A percentile compares a stretch with the other conserved stretches of the same genome.
phyloP scores from a whole-genome alignment of 2,329 filamentous ascomycete genomes.

The Plenodomus biglobosus region DNA sequence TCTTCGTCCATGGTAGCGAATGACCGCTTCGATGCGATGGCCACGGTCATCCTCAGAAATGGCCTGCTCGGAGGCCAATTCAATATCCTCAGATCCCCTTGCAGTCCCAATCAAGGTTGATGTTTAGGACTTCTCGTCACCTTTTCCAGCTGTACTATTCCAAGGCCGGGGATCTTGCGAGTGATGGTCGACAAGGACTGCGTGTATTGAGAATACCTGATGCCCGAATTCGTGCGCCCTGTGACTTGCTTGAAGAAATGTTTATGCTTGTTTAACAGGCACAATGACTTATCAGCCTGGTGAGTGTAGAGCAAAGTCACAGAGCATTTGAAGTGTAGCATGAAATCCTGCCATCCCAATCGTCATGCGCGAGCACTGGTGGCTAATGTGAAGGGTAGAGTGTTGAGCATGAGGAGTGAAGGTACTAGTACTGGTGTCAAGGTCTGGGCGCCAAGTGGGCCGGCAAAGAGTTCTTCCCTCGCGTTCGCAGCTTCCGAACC shows the following conservation, averaged over 20 bases:
- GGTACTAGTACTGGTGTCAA: too few relatives aligned
- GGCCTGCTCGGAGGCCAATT: background rate
- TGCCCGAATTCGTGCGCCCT: background rate
- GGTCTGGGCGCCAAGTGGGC: too few relatives aligned
- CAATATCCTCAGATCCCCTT: background rate
- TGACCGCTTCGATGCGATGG: constrained; percentile 32
- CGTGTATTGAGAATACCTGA: background rate
- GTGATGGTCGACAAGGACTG: too few relatives aligned
- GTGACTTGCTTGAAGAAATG: background rate
- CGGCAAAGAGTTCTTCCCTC: too few relatives aligned
- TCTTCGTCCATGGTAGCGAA: constrained; percentile 30
- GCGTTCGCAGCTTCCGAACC: too few relatives aligned
- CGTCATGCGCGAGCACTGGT: background rate
- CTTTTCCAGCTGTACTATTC: background rate
- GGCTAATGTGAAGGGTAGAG: background rate
- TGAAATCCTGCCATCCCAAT: background rate
- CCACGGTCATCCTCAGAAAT: constrained; percentile 24
- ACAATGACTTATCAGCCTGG: background rate
- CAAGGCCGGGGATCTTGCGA: background rate
- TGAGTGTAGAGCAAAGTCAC: background rate
- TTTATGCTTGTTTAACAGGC: background rate
- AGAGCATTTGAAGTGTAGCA: background rate
- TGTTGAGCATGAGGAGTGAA: background rate
- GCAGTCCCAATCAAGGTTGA: background rate
- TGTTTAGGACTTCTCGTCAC: background rate